Conservation (phyloP, 106 monocot species). For the Hemerocallis citrina region DNA sequence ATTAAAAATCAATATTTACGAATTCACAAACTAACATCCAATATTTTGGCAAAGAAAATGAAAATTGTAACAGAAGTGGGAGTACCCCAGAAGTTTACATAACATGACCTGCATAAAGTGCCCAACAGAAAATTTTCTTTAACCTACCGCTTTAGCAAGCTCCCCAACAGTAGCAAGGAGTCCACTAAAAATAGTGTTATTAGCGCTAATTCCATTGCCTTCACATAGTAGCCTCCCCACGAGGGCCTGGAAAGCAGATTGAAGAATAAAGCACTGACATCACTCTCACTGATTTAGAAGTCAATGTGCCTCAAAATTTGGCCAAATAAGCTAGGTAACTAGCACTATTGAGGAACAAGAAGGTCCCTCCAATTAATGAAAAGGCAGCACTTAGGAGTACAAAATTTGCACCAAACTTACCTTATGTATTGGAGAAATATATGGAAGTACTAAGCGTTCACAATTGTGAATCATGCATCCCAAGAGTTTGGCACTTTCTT, state of each 20-base stretch:
- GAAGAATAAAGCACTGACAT: background rate
- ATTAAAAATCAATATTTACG: too few relatives aligned
- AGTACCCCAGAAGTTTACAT: background rate
- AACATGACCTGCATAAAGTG: background rate
- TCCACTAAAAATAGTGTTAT: conserved; percentile 77
- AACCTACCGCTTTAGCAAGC: conserved; percentile 82
- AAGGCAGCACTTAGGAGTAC: background rate
- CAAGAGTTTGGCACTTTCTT: conserved; percentile 88
- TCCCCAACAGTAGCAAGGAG: conserved; percentile 95
- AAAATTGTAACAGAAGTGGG: background rate
- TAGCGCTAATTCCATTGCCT: conserved; percentile 66
- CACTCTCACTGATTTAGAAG: background rate
- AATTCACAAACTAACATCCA: too few relatives aligned
- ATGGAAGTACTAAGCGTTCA: conserved; percentile 75
- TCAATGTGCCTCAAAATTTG: background rate
- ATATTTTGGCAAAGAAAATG: conserved; percentile 9
- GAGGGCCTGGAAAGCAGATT: conserved; percentile 53
- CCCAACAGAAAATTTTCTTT: background rate
- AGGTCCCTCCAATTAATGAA: background rate
- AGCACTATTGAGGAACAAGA: background rate
- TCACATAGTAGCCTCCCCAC: conserved; percentile 67
- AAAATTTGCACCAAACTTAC: conserved; percentile 17
- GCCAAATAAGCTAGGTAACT: background rate
- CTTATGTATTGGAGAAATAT: conserved; percentile 97
- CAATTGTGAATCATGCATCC: conserved; percentile 88